Evolutionary conservation across 1,284 basidiomycete genomes (phyloP), one percentile per base, ranked within the genome.

Genomic region (Ceratobasidium sp.): DNA sequence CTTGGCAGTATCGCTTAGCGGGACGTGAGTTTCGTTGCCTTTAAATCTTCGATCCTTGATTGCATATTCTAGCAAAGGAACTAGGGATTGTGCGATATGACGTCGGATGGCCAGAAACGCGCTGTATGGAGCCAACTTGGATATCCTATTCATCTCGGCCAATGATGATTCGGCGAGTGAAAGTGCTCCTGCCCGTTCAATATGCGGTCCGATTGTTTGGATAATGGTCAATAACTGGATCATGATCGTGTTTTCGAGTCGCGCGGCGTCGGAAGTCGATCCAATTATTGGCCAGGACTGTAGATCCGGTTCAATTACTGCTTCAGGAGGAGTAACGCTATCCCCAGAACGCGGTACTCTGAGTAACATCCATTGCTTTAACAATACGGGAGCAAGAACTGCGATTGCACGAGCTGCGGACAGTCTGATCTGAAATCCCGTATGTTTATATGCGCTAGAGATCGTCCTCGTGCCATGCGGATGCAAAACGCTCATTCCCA

Each of bases 371-470:
- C 64, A 67, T 4, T 32, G 50, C 29, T 67, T 54, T n/a, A 67
- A 52, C 12, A 67, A 42, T 10, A 55, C 29, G 12, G 64, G 64
- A 25, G 64, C 64, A 3, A 67, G 38, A 1, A 52, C 64, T 20
- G 64, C 50, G 7, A 67, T 27, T 13, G 64, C 64, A 22, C 64
- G 64, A 3, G 52, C 64, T 10, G 38, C 64, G 4, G 64, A 50
- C 27, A 67, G 29, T 15, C 64, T 43, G 13, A 67, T 43, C 17
- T 31, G 29, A 8, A 34, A 34, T 34, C 27, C 6, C 12, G 52
- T 32, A 42, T n/a, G n/a, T n/a, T 4, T 38, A 54, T 35, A 27
- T 2, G 17, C 32, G 40, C 15, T 29, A 20, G 34, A 31, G 3
- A 31, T 15, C 52, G 7, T n/a, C 17, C 32, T 31, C 3, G 52